Evolutionary conservation across 257 asterid genomes (phyloP).

Genomic region (Solanum tarapatanum): DNA sequence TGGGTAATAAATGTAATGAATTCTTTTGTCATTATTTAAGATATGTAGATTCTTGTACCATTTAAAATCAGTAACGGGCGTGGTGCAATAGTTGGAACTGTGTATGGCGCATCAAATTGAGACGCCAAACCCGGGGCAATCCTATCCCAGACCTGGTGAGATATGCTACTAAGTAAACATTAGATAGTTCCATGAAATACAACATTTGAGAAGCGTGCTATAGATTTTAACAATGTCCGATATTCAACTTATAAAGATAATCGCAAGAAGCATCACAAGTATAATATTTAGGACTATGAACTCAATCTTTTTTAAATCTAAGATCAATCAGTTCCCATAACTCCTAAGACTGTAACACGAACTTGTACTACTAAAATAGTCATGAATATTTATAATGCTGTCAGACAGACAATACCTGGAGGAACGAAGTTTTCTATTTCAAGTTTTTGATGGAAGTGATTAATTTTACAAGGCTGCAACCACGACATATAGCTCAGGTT

Average conservation of each 20-base stretch:
- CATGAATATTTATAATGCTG: background rate
- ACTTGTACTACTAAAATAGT: background rate
- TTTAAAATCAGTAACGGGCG: conserved; percentile 80
- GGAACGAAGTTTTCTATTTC: background rate
- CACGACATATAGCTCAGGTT: background rate
- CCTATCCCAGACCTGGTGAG: conserved; percentile 75
- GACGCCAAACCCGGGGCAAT: conserved; percentile 86
- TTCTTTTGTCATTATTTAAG: background rate
- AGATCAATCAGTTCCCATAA: background rate
- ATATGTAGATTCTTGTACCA: conserved; percentile 25
- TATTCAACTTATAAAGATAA: background rate
- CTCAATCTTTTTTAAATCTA: background rate
- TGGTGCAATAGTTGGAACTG: conserved; percentile 56
- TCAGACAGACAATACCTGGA: background rate
- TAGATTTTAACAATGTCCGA: background rate
- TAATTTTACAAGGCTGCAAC: background rate
- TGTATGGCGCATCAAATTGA: conserved; percentile 58
- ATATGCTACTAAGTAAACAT: background rate
- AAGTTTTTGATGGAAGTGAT: background rate
- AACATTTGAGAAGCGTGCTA: background rate
- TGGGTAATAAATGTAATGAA: background rate
- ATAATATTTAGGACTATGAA: background rate
- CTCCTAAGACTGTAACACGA: background rate
- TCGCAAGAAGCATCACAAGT: background rate
- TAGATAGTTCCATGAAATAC: background rate